Conservation (phyloP, 495 filamentous ascomycete species). For the Bryoglossum gracile region DNA sequence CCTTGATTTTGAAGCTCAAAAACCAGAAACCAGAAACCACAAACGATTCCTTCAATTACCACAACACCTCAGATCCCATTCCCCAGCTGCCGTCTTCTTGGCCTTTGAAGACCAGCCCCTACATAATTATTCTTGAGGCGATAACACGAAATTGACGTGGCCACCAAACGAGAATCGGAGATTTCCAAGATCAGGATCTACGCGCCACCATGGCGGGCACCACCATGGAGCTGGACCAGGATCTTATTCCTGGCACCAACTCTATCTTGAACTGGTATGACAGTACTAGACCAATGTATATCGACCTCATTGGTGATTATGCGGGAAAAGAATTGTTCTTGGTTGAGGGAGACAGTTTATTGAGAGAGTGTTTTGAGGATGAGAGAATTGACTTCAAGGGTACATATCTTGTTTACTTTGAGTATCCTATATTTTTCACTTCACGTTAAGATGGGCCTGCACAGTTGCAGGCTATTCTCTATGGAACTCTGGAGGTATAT, state of each 20-base stretch:
- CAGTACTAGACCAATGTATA: constrained; percentile 21
- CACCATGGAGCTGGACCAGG: constrained; percentile 7
- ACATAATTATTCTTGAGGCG: no score
- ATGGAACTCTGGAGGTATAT: no score
- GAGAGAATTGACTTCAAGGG: constrained; percentile 52
- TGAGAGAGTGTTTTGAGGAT: constrained; percentile 54
- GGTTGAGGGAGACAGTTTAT: constrained; percentile 65
- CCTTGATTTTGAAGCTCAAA: no score
- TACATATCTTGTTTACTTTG: constrained; percentile 18
- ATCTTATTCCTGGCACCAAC: constrained; percentile 3
- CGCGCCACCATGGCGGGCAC: constrained; percentile 15
- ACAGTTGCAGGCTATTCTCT: no score
- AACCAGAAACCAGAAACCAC: no score
- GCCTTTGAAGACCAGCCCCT: no score
- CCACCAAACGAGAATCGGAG: neutral
- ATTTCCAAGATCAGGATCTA: no score
- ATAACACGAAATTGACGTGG: neutral
- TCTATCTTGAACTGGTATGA: constrained; percentile 22
- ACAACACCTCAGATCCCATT: no score
- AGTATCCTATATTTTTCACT: neutral
- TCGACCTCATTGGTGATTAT: constrained; percentile 68
- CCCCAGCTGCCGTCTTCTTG: no score
- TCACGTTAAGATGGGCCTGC: neutral
- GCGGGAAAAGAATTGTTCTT: constrained; percentile 64
- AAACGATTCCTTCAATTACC: no score